These are phyloP conservation scores for Fraxinus quadrangulata DNA, from an alignment of 257 asterid species.

Conservation along the genomic window DNA sequence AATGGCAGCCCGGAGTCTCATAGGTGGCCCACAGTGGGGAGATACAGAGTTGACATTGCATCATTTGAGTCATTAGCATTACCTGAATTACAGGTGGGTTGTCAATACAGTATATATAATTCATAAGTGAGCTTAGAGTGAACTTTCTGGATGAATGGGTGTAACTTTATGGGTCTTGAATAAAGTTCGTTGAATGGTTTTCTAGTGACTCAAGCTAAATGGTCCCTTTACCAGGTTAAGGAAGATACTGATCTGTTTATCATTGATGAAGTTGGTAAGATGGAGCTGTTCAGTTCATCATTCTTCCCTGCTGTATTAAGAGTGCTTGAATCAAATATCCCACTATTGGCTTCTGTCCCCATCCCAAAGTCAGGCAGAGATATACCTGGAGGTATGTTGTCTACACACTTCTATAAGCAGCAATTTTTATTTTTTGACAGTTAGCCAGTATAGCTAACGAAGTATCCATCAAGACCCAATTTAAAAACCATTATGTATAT, in stretches of 20 bases:
- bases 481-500: neutral
- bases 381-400: constrained; percentile 80
- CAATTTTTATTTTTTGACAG: constrained; percentile 9
- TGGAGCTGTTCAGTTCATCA: constrained; percentile 84
- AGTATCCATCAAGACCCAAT: neutral
- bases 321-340: constrained; percentile 75
- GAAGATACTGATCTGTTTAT: constrained; percentile 77
- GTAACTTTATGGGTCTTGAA: constrained; percentile 2
- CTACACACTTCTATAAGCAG: constrained; percentile 12
- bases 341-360: constrained; percentile 83
- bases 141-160: neutral
- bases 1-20: constrained; percentile 64
- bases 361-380: constrained; percentile 74
- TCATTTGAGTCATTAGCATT: constrained; percentile 82
- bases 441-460: neutral
- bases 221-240: constrained; percentile 51
- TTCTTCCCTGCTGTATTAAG: constrained; percentile 86
- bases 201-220: constrained; percentile 4
- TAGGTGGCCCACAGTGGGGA: constrained; percentile 87
- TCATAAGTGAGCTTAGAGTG: constrained; percentile 12
- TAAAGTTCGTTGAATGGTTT: constrained; percentile 15
- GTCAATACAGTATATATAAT: neutral
- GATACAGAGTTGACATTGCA: constrained; percentile 78
- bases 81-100: constrained; percentile 85
- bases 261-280: constrained; percentile 93